Percentiles rank a stretch among this genome's conserved stretches.
Conservation (phyloP, 176 grass and related monocot genomes). For the Melocanna baccifera region DNA sequence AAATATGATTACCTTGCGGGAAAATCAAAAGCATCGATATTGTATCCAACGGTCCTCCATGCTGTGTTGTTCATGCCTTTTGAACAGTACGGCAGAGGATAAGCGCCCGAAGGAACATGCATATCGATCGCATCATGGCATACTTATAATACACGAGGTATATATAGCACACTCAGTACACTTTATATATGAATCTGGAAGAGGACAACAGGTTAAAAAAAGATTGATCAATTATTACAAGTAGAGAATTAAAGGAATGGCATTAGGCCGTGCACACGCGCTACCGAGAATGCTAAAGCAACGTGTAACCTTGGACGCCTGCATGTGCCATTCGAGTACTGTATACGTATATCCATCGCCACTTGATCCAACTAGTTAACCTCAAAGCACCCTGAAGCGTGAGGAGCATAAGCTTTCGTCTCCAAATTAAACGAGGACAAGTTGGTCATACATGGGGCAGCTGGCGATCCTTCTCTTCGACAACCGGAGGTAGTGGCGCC, state of each 20-base stretch:
- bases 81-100: background rate
- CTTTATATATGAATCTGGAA: conserved; percentile 35
- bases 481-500: conserved; percentile 1
- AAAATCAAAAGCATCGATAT: too few relatives aligned
- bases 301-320: conserved; percentile 12
- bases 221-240: conserved; percentile 22
- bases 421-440: background rate
- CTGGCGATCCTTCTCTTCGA: conserved; percentile 21
- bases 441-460: background rate
- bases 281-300: conserved; percentile 7
- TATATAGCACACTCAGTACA: background rate
- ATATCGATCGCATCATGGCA: background rate
- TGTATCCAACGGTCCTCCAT: too few relatives aligned
- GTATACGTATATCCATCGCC: background rate
- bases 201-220: background rate
- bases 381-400: conserved; percentile 28
- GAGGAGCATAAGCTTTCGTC: conserved; percentile 3
- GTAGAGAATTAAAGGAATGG: conserved; percentile 31
- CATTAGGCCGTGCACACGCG: conserved; percentile 34
- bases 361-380: conserved; percentile 10
- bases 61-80: background rate
- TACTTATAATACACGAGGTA: background rate
- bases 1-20: too few relatives aligned
- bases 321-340: conserved; percentile 12
- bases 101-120: background rate